These are phyloP conservation scores for Coemansia sp. DNA, from an alignment of 192 early-diverging fungal species.

Conservation along the genomic window DNA sequence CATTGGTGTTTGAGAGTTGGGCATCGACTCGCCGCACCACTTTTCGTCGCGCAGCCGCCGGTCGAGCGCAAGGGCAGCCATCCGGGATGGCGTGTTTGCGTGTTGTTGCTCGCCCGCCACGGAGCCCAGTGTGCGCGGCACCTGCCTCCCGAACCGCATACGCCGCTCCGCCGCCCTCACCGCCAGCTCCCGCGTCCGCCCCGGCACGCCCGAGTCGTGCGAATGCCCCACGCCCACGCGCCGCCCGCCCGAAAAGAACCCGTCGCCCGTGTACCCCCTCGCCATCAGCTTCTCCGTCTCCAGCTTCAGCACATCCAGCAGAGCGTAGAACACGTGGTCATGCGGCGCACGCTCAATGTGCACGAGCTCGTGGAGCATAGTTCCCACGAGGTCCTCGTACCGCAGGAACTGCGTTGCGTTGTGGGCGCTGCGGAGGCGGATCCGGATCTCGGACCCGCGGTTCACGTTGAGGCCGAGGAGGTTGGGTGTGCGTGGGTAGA, in stretches of 20 bases:
- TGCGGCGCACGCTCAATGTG: slow-evolving; percentile 42
- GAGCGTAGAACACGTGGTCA: slow-evolving; percentile 29
- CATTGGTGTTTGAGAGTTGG: too few relatives aligned
- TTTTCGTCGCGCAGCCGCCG: slow-evolving; percentile 32
- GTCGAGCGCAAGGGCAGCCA: slow-evolving; percentile 40
- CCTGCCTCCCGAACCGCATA: slow-evolving; percentile 10
- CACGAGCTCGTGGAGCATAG: slow-evolving; percentile 51
- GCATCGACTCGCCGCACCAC: slow-evolving; percentile 43
- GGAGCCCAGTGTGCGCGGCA: slow-evolving; percentile 6
- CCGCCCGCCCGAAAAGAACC: slow-evolving; percentile 31
- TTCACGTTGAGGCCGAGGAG: slow-evolving; percentile 48
- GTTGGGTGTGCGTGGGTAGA: slow-evolving; percentile 23
- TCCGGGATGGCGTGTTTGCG: slow-evolving; percentile 24
- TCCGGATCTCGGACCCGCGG: slow-evolving; percentile 34
- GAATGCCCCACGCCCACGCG: slow-evolving; percentile 19
- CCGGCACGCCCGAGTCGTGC: slow-evolving; percentile 23
- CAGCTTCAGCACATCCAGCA: slow-evolving; percentile 26
- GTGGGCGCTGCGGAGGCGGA: slow-evolving; percentile 32
- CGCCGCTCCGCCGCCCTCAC: slow-evolving; percentile 18
- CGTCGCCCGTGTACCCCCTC: slow-evolving; percentile 39
- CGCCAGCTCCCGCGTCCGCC: slow-evolving; percentile 15
- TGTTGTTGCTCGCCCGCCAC: slow-evolving; percentile 4
- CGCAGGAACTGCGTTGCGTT: slow-evolving; percentile 18
- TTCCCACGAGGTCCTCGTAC: slow-evolving; percentile 38
- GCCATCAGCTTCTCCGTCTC: slow-evolving; percentile 36